Evolutionary conservation across 2,329 filamentous ascomycete species (phyloP).

Genomic region (Verruconis gallopava): DNA sequence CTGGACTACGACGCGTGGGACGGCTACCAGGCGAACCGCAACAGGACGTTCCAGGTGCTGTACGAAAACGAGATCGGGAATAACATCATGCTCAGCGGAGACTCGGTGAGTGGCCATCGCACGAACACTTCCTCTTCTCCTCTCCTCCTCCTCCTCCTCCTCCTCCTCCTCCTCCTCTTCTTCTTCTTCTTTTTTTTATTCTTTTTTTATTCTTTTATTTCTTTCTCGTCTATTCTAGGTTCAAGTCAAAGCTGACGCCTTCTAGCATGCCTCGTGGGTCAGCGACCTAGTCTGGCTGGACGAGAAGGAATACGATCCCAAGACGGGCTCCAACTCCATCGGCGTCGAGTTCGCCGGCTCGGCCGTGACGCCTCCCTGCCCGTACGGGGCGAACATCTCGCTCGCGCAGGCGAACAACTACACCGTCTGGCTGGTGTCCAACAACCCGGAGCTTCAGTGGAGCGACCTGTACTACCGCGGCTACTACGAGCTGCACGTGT

Average conservation of each 20-base stretch:
- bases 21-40: conserved; percentile 57
- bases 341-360: conserved; percentile 47
- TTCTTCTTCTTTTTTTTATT: too few relatives aligned
- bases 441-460: conserved; percentile 15
- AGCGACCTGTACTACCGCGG: conserved; percentile 48
- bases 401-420: conserved; percentile 37
- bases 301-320: conserved; percentile 26
- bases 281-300: conserved; percentile 33
- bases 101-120: conserved; percentile 29
- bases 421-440: conserved; percentile 29
- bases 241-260: too few relatives aligned
- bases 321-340: conserved; percentile 28
- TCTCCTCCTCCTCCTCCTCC: background rate
- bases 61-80: conserved; percentile 57
- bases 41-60: conserved; percentile 54
- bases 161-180: too few relatives aligned
- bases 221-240: too few relatives aligned
- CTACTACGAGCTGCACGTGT: conserved; percentile 54
- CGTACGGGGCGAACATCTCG: conserved; percentile 46
- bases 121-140: background rate
- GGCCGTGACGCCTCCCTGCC: conserved; percentile 42
- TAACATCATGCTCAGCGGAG: conserved; percentile 60
- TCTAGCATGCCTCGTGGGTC: conserved; percentile 48
- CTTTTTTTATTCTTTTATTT: too few relatives aligned
- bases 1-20: conserved; percentile 49